Evolutionary conservation across 495 filamentous ascomycete species (phyloP).

Genomic region (Venustampulla echinocandica): DNA sequence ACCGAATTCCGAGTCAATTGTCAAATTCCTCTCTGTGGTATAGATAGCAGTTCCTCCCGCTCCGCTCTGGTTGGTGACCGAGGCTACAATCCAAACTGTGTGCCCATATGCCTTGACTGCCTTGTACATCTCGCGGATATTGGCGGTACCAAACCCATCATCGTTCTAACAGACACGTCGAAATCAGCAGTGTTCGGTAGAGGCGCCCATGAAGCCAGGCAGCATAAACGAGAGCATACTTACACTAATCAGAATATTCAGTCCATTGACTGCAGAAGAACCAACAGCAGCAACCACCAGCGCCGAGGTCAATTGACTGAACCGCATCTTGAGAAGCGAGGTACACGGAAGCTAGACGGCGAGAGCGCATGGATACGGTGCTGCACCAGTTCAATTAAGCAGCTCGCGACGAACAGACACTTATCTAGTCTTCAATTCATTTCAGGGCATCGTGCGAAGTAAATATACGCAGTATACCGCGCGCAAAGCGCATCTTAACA

Average conservation of each 20-base stretch:
- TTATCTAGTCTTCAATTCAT: too few species aligned
- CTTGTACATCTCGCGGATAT: constrained; percentile 35
- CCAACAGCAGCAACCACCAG: neutral
- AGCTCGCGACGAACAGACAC: too few species aligned
- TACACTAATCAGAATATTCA: constrained; percentile 5
- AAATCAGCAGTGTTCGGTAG: too few species aligned
- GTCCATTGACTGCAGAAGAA: constrained; percentile 1
- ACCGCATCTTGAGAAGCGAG: neutral
- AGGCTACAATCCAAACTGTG: constrained; percentile 31
- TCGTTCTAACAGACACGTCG: constrained; percentile 30
- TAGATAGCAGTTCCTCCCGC: constrained; percentile 24
- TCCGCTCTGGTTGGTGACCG: constrained; percentile 20
- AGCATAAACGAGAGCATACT: neutral
- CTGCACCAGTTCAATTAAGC: too few species aligned
- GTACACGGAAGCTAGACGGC: too few species aligned
- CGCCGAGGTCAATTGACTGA: neutral
- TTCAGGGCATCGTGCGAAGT: too few species aligned
- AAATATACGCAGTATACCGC: too few species aligned
- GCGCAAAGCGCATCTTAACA: too few species aligned
- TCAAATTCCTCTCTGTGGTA: constrained; percentile 25
- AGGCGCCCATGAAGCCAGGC: too few species aligned
- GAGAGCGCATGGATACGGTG: too few species aligned
- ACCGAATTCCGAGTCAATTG: constrained; percentile 15
- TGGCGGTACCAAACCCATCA: constrained; percentile 36
- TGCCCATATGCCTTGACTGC: constrained; percentile 30